These are phyloP conservation scores for Penicillium desertorum DNA, from an alignment of 495 filamentous ascomycete species.

Conservation along the genomic window DNA sequence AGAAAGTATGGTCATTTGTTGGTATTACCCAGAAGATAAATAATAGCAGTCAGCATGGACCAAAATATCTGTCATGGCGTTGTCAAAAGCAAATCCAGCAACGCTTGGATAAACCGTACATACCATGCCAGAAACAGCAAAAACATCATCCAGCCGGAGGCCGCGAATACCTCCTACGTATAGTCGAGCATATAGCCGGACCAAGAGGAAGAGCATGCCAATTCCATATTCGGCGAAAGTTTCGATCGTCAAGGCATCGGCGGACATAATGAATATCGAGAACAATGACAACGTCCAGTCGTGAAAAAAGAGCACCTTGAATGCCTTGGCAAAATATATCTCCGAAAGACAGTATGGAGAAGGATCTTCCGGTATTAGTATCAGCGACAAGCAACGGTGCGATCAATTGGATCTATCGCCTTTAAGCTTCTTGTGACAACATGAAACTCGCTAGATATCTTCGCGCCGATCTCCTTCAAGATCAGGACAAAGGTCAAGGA, in stretches of 20 bases:
- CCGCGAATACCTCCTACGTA: conserved; percentile 17
- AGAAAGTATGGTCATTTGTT: not conserved
- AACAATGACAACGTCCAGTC: not conserved
- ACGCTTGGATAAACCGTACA: not conserved
- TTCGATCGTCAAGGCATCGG: conserved; percentile 14
- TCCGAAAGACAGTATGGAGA: not conserved
- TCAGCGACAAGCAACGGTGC: not conserved
- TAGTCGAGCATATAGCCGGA: conserved; percentile 23
- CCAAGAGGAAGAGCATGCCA: conserved; percentile 21
- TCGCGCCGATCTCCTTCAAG: not conserved
- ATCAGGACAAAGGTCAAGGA: not conserved
- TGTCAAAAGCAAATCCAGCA: not conserved
- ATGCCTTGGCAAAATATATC: not conserved
- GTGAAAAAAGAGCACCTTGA: not conserved
- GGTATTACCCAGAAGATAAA: conserved; percentile 17
- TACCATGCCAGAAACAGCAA: conserved; percentile 26
- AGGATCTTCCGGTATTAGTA: not conserved
- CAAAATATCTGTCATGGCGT: conserved; percentile 19
- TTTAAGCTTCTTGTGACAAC: not conserved
- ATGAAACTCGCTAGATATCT: not conserved
- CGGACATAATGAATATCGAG: conserved; percentile 8
- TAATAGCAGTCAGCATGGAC: conserved; percentile 21
- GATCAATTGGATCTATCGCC: not conserved
- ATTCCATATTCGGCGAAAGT: conserved; percentile 28
- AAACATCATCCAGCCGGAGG: conserved; percentile 26